These are phyloP conservation scores for Cryphonectria naterciae DNA, from an alignment of 2,329 filamentous ascomycete genomes.

Conservation along the genomic window DNA sequence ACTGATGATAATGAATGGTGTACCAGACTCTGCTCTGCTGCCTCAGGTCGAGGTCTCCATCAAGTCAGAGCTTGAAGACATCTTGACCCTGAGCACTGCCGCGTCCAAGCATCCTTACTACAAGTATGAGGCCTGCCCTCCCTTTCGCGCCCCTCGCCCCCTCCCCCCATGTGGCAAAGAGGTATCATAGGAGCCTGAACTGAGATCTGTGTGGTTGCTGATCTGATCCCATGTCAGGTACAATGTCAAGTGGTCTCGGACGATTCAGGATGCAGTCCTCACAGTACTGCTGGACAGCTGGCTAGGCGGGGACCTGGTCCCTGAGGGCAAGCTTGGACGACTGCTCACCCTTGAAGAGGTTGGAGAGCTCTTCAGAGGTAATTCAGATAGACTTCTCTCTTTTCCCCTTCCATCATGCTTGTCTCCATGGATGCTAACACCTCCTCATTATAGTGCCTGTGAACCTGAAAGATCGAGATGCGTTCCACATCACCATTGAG, in stretches of 20 bases:
- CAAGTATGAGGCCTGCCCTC: slow-evolving; percentile 61
- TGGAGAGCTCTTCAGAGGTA: slow-evolving; percentile 75
- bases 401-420: neutral
- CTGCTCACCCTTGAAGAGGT: slow-evolving; percentile 89
- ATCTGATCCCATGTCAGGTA: slow-evolving; percentile 52
- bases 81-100: slow-evolving; percentile 70
- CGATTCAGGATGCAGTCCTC: slow-evolving; percentile 77
- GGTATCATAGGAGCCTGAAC: neutral
- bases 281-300: slow-evolving; percentile 67
- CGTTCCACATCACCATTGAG: slow-evolving; percentile 95
- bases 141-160: neutral
- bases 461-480: slow-evolving; percentile 86
- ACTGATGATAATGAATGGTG: neutral
- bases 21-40: slow-evolving; percentile 70
- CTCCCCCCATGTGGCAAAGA: neutral
- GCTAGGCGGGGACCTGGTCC: slow-evolving; percentile 71
- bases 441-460: slow-evolving; percentile 69
- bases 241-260: slow-evolving; percentile 83
- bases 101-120: slow-evolving; percentile 93
- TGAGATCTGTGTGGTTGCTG: slow-evolving; percentile 12
- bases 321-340: slow-evolving; percentile 61
- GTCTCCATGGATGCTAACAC: slow-evolving; percentile 10
- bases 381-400: slow-evolving; percentile 34
- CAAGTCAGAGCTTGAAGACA: slow-evolving; percentile 70
- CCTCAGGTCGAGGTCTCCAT: slow-evolving; percentile 73